phyloP scores from a whole-genome alignment of 2,329 filamentous ascomycete genomes.

The Colletotrichum spaethianum region DNA sequence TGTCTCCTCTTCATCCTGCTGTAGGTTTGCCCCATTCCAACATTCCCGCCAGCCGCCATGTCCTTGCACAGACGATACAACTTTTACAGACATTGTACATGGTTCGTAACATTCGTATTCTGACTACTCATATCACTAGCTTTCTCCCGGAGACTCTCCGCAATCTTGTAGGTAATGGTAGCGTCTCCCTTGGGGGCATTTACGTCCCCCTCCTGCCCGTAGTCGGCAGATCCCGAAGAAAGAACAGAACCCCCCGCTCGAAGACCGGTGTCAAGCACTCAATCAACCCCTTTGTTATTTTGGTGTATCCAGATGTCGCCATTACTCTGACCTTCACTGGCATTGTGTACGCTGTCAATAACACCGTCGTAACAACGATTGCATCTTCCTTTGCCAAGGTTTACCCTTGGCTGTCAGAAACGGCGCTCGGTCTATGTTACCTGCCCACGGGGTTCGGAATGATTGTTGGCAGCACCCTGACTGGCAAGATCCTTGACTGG shows the following conservation, averaged over 20 bases:
- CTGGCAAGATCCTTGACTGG: slow-evolving; percentile 49
- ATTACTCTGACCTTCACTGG: slow-evolving; percentile 50
- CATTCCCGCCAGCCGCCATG: background rate
- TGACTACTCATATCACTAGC: background rate
- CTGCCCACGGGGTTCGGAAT: slow-evolving; percentile 50
- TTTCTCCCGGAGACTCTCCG: slow-evolving; percentile 51
- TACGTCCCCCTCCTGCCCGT: slow-evolving; percentile 43
- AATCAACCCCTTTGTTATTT: slow-evolving; percentile 50
- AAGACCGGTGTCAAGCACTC: slow-evolving; percentile 23
- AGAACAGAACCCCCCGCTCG: slow-evolving; percentile 2
- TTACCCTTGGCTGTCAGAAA: slow-evolving; percentile 48
- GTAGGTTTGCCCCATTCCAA: background rate
- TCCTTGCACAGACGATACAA: too few relatives aligned
- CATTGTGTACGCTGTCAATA: slow-evolving; percentile 52
- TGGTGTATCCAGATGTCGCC: slow-evolving; percentile 49
- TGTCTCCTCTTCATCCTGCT: slow-evolving; percentile 53
- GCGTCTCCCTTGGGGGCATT: slow-evolving; percentile 36
- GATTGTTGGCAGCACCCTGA: slow-evolving; percentile 47
- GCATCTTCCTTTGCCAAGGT: slow-evolving; percentile 48
- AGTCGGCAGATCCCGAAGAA: slow-evolving; percentile 38
- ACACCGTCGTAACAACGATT: slow-evolving; percentile 53
- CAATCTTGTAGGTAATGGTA: slow-evolving; percentile 48
- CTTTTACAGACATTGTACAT: too few relatives aligned
- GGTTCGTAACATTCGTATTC: fast-evolving
- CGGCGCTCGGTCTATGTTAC: slow-evolving; percentile 51